Conservation (phyloP, 2,329 filamentous ascomycete genomes). For the Fusarium dlaminii region DNA sequence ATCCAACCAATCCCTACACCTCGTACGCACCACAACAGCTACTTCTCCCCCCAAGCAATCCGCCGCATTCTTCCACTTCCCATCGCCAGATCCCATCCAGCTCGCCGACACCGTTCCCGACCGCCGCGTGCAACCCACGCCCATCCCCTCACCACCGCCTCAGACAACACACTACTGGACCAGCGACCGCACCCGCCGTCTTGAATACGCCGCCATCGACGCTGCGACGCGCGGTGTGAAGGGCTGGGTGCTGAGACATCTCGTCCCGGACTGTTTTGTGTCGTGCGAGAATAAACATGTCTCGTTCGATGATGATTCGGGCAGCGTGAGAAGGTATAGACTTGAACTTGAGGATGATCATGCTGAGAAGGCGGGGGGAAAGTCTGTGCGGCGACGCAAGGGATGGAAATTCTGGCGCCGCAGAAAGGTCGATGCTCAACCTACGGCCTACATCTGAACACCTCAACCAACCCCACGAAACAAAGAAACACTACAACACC, state of each 20-base stretch:
- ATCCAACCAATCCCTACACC: conserved; percentile 48
- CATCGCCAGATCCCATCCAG: conserved; percentile 53
- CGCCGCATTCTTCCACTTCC: conserved; percentile 61
- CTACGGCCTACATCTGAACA: conserved; percentile 19
- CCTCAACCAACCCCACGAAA: background rate
- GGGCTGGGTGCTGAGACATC: conserved; percentile 66
- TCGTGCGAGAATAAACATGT: conserved; percentile 60
- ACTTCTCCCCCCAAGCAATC: conserved; percentile 31
- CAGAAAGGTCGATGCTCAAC: conserved; percentile 38
- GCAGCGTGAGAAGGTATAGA: conserved; percentile 71
- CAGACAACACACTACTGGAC: conserved; percentile 75
- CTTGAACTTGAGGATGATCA: conserved; percentile 63
- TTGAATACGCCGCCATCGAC: conserved; percentile 74
- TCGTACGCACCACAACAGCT: conserved; percentile 48
- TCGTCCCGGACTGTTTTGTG: conserved; percentile 70
- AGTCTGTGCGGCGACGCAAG: conserved; percentile 33
- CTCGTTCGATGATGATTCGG: conserved; percentile 69
- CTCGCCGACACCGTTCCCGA: conserved; percentile 36
- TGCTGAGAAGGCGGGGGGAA: conserved; percentile 37
- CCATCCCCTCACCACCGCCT: conserved; percentile 57
- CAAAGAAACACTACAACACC: background rate
- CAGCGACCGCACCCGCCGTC: conserved; percentile 67
- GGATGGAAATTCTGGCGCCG: conserved; percentile 45
- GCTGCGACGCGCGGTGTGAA: conserved; percentile 67
- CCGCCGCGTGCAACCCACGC: conserved; percentile 28